phyloP scores from a whole-genome alignment of 129 eudicot species.

The Artemisia tridentata region DNA sequence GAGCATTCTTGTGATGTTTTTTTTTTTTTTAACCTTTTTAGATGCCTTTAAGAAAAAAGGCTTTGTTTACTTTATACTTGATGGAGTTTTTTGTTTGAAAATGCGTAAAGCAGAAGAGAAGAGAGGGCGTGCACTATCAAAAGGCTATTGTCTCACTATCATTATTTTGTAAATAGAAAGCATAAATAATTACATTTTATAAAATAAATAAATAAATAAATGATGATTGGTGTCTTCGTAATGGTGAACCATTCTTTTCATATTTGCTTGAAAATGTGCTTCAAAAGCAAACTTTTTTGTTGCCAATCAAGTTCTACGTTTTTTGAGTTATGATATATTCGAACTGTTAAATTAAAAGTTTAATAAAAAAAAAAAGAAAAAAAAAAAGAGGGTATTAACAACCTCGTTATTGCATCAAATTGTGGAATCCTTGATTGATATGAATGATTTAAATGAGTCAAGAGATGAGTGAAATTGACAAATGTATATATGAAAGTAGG shows the following conservation, averaged over 20 bases:
- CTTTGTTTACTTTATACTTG: slow-evolving; percentile 22
- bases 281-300: slow-evolving; percentile 17
- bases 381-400: too few relatives aligned
- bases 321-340: too few relatives aligned
- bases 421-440: too few relatives aligned
- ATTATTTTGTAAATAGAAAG: slow-evolving; percentile 30
- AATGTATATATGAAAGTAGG: too few relatives aligned
- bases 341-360: too few relatives aligned
- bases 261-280: slow-evolving; percentile 10
- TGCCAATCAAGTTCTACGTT: neutral
- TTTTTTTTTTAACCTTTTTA: too few relatives aligned
- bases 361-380: too few relatives aligned
- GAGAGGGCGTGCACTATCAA: slow-evolving; percentile 43
- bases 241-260: slow-evolving; percentile 30
- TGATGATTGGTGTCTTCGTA: slow-evolving; percentile 17
- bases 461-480: too few relatives aligned
- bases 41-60: slow-evolving; percentile 6
- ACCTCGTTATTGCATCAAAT: too few relatives aligned
- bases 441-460: too few relatives aligned
- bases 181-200: slow-evolving; percentile 22
- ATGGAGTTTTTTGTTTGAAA: slow-evolving; percentile 19
- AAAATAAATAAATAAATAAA: neutral
- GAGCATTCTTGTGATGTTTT: too few relatives aligned
- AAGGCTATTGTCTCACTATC: slow-evolving; percentile 28
- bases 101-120: slow-evolving; percentile 36